Evolutionary conservation across 2,329 filamentous ascomycete genomes (phyloP).

Genomic region (Macrophomina pseudophaseolina): DNA sequence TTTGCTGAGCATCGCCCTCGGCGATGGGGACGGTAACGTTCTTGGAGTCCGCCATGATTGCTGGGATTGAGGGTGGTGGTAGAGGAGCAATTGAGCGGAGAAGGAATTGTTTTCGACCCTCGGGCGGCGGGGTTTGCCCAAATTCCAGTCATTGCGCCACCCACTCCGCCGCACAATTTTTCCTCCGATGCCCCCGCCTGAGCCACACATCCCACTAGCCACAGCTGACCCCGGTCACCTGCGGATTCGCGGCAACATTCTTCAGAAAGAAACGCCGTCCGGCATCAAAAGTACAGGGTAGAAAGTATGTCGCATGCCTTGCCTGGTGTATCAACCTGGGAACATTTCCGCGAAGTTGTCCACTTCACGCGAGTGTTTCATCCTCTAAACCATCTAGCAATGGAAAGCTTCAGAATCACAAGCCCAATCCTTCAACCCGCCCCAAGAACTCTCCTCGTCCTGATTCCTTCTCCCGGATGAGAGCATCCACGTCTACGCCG

Average conservation of each 20-base stretch:
- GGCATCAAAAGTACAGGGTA: no score
- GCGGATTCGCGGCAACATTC: background rate
- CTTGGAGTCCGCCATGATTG: conserved; percentile 39
- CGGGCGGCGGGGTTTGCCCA: conserved; percentile 17
- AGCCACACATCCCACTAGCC: conserved; percentile 4
- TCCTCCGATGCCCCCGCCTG: conserved; percentile 27
- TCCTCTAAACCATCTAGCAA: no score
- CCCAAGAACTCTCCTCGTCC: conserved; percentile 68
- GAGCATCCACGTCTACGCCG: conserved; percentile 76
- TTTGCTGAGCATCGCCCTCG: conserved; percentile 47
- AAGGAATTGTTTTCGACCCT: conserved; percentile 14
- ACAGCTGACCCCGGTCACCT: background rate
- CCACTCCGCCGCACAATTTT: conserved; percentile 23
- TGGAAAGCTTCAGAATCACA: conserved; percentile 30
- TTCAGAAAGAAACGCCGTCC: background rate
- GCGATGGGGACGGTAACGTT: conserved; percentile 75
- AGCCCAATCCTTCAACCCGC: conserved; percentile 53
- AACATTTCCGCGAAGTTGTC: no score
- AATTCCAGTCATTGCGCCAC: conserved; percentile 23
- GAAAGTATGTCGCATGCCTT: no score
- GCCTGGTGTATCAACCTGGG: no score
- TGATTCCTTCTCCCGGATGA: conserved; percentile 65
- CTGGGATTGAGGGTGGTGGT: background rate
- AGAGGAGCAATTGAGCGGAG: conserved; percentile 21
- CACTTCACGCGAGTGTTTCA: no score